These are phyloP conservation scores for Fusarium tjaetaba DNA, from an alignment of 2,329 filamentous ascomycete genomes.

Conservation along the genomic window DNA sequence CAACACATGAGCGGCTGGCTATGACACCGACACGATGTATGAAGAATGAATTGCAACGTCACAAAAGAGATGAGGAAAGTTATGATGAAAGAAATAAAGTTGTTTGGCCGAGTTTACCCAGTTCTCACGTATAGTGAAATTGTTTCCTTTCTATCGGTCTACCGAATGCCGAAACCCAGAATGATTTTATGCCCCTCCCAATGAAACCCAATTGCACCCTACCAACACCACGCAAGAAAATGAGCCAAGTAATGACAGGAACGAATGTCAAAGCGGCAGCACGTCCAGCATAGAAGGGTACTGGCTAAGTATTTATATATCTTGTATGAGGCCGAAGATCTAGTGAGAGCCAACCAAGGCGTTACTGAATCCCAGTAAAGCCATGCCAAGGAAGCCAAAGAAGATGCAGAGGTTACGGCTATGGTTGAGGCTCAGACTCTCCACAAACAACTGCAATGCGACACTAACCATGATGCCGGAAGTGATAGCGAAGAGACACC, in stretches of 20 bases:
- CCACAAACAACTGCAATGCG: slow-evolving; percentile 86
- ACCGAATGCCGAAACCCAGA: slow-evolving; percentile 11
- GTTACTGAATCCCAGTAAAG: slow-evolving; percentile 83
- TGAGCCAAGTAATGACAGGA: background rate
- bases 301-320: background rate
- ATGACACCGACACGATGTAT: slow-evolving; percentile 21
- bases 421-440: slow-evolving; percentile 85
- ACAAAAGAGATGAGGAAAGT: background rate
- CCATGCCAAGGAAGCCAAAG: slow-evolving; percentile 89
- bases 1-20: background rate
- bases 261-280: background rate
- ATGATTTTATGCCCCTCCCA: slow-evolving; percentile 3
- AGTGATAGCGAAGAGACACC: slow-evolving; percentile 86
- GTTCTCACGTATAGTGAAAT: slow-evolving; percentile 4
- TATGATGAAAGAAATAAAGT: background rate
- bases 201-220: background rate
- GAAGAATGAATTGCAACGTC: slow-evolving; percentile 13
- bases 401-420: slow-evolving; percentile 79
- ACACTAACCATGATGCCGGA: slow-evolving; percentile 97
- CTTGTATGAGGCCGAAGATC: slow-evolving; percentile 8
- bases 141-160: slow-evolving; percentile 28
- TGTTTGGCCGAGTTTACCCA: background rate
- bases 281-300: background rate
- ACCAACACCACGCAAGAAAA: slow-evolving; percentile 33
- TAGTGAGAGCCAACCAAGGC: slow-evolving; percentile 75